Conservation (phyloP, 768 basidiomycete genomes). For the Glaciozyma antarctica region DNA sequence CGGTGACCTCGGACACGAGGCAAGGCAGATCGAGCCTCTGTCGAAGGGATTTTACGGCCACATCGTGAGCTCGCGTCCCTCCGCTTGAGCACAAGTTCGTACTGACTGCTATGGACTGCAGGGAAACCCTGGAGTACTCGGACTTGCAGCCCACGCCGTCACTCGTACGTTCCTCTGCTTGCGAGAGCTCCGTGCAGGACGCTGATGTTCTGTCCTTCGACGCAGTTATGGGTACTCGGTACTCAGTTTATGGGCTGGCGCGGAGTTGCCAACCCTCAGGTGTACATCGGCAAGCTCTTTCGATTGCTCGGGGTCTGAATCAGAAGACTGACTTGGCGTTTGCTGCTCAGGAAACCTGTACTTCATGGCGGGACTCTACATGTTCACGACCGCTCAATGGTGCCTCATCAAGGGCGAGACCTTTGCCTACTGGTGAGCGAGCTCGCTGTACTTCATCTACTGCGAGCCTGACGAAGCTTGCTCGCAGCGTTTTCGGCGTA, state of each 20-base stretch:
- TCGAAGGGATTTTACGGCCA: not conserved
- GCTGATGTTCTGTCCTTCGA: no score
- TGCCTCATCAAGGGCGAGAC: constrained; percentile 11
- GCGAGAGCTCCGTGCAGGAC: no score
- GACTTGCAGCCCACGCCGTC: constrained; percentile 1
- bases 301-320: no score
- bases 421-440: constrained; percentile 3
- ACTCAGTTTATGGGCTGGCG: not conserved
- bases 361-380: not conserved
- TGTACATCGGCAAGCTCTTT: not conserved
- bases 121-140: constrained; percentile 3
- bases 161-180: not conserved
- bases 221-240: not conserved
- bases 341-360: not conserved
- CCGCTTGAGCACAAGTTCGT: no score
- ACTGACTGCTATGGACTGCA: not conserved
- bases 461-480: not conserved
- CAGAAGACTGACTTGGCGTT: no score
- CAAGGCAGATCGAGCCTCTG: not conserved
- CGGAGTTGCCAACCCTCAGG: not conserved
- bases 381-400: not conserved
- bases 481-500: not conserved
- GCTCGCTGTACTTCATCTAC: not conserved
- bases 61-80: not conserved
- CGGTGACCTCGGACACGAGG: constrained; percentile 5